phyloP scores from a whole-genome alignment of 2,329 filamentous ascomycete genomes.

The Colletotrichum siamense region DNA sequence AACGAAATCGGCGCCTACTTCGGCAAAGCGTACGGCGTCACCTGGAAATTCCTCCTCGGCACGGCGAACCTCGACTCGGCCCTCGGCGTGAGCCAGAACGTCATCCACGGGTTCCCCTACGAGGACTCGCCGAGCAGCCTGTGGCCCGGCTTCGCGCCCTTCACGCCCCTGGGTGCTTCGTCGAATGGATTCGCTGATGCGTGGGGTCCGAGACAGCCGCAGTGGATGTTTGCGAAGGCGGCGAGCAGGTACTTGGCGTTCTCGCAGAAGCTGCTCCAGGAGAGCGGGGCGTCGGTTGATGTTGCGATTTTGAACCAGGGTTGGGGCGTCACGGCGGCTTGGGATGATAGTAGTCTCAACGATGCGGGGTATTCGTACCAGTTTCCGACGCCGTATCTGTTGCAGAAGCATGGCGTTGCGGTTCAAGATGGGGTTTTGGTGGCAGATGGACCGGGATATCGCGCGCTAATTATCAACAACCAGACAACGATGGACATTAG shows the following conservation, averaged over 20 bases:
- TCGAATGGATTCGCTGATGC: neutral
- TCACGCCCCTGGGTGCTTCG: neutral
- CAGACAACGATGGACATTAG: neutral
- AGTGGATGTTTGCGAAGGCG: neutral
- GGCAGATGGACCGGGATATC: neutral
- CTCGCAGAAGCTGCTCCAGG: neutral
- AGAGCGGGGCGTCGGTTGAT: neutral
- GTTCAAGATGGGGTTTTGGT: neutral
- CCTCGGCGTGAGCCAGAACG: neutral
- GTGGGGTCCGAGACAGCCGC: neutral
- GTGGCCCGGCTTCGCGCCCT: neutral
- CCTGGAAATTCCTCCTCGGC: neutral
- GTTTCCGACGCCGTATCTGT: neutral
- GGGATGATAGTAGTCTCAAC: neutral
- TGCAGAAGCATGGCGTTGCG: neutral
- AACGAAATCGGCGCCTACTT: neutral
- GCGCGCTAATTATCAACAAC: neutral
- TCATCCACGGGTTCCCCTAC: neutral
- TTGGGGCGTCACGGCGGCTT: neutral
- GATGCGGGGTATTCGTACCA: neutral
- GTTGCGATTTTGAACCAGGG: neutral
- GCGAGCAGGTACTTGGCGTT: neutral
- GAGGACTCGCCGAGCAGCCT: neutral
- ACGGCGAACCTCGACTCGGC: neutral
- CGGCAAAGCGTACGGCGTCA: neutral